Conservation (phyloP, 805 yeast species). For the Monosporozyma servazzii region DNA sequence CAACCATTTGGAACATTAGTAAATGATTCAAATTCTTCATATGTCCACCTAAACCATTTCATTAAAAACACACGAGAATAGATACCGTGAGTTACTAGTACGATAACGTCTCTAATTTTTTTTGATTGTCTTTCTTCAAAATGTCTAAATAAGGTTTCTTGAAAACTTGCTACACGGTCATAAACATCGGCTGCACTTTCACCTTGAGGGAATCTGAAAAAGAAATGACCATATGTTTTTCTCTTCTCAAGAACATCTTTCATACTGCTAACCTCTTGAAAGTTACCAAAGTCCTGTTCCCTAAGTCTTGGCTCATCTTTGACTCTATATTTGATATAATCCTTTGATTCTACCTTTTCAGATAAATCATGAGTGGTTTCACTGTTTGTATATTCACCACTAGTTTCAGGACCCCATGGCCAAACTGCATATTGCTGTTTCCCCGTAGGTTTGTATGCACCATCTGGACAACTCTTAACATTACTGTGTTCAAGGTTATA, state of each 20-base stretch:
- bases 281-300: conserved; percentile 93
- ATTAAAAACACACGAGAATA: conserved; percentile 88
- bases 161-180: conserved; percentile 84
- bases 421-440: conserved; percentile 24
- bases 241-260: conserved; percentile 74
- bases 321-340: conserved; percentile 41
- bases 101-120: conserved; percentile 70
- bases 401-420: conserved; percentile 19
- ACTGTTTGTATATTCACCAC: conserved; percentile 23
- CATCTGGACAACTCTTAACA: conserved; percentile 11
- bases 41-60: conserved; percentile 93
- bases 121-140: conserved; percentile 46
- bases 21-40: conserved; percentile 77
- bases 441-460: conserved; percentile 20
- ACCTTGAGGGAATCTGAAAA: conserved; percentile 85
- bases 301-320: conserved; percentile 87
- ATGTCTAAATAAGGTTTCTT: conserved; percentile 77
- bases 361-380: conserved; percentile 8
- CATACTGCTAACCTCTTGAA: conserved; percentile 74
- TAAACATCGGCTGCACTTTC: conserved; percentile 95
- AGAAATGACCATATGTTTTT: conserved; percentile 80
- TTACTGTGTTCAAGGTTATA: conserved; percentile 24
- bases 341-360: conserved; percentile 9
- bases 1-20: conserved; percentile 81
- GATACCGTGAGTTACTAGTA: conserved; percentile 86